Conservation (phyloP, 441 rosid species). For the Daphne laureola region DNA sequence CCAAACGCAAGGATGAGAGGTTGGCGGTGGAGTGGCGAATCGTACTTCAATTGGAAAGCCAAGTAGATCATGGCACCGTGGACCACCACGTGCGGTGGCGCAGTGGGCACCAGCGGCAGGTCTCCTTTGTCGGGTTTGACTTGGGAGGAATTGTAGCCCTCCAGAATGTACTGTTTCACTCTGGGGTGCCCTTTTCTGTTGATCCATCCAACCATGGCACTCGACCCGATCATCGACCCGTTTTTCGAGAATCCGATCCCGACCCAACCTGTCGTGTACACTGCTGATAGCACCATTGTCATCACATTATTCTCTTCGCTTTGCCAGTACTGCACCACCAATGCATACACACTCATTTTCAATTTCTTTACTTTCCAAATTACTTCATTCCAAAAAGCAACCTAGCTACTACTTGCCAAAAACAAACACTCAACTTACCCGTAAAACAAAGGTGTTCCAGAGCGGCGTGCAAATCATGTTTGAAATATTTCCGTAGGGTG, state of each 20-base stretch:
- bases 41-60: conserved; percentile 70
- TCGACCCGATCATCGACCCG: conserved; percentile 88
- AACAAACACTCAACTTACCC: too few relatives aligned
- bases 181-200: conserved; percentile 66
- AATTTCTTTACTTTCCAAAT: not conserved
- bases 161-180: conserved; percentile 70
- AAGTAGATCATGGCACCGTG: conserved; percentile 69
- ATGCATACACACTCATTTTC: not conserved
- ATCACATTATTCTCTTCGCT: conserved; percentile 52
- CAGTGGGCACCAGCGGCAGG: conserved; percentile 43
- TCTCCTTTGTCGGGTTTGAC: conserved; percentile 76
- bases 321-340: conserved; percentile 56
- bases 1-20: conserved; percentile 73
- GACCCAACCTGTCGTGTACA: conserved; percentile 89
- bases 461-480: conserved; percentile 55
- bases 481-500: conserved; percentile 69
- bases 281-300: conserved; percentile 65
- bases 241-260: conserved; percentile 85
- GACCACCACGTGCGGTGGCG: conserved; percentile 68
- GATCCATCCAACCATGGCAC: conserved; percentile 90
- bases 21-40: conserved; percentile 38
- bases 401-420: too few relatives aligned
- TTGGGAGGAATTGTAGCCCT: conserved; percentile 47
- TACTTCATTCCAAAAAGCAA: too few relatives aligned
- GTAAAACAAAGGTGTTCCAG: conserved; percentile 71